Conservation (phyloP, 1,284 basidiomycete genomes). For the Polyporus tsugae region DNA sequence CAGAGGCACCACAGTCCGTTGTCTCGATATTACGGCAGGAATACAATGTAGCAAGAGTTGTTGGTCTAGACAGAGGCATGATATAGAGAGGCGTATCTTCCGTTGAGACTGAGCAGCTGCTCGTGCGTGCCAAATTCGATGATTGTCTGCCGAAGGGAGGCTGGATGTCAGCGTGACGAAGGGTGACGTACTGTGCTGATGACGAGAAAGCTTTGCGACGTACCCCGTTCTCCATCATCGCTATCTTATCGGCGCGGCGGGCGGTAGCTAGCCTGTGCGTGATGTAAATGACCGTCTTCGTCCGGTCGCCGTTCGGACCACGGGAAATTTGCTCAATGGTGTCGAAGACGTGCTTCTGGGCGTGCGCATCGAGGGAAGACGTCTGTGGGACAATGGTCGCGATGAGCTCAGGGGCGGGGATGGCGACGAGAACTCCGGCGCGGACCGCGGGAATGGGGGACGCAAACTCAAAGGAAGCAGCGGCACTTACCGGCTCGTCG, state of each 20-base stretch:
- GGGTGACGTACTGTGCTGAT: constrained; percentile 15
- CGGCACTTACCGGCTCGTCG: constrained; percentile 74
- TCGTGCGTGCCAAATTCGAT: constrained; percentile 83
- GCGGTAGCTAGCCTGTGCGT: constrained; percentile 85
- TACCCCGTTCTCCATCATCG: constrained; percentile 87
- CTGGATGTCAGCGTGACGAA: constrained; percentile 28
- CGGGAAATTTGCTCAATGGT: constrained; percentile 71
- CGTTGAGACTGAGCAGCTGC: constrained; percentile 68
- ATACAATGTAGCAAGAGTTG: constrained; percentile 10
- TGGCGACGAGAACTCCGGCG: constrained; percentile 1
- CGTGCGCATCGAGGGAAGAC: constrained; percentile 81
- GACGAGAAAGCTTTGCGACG: constrained; percentile 35
- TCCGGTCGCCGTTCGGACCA: constrained; percentile 58
- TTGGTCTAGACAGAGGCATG: constrained; percentile 62
- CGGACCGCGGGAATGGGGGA: neutral
- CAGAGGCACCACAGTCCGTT: constrained; percentile 14
- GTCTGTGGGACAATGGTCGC: constrained; percentile 53
- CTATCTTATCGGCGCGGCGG: constrained; percentile 82
- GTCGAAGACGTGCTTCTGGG: constrained; percentile 81
- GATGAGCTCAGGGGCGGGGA: neutral
- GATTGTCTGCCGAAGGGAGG: constrained; percentile 60
- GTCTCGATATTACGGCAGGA: neutral
- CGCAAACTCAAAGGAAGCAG: constrained; percentile 1
- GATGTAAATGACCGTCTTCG: constrained; percentile 83
- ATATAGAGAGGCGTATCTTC: constrained; percentile 76